Percentiles rank a stretch among this genome's conserved stretches.
phyloP scores from a whole-genome alignment of 78 protist species.

The Dictyostelium firmibasis region DNA sequence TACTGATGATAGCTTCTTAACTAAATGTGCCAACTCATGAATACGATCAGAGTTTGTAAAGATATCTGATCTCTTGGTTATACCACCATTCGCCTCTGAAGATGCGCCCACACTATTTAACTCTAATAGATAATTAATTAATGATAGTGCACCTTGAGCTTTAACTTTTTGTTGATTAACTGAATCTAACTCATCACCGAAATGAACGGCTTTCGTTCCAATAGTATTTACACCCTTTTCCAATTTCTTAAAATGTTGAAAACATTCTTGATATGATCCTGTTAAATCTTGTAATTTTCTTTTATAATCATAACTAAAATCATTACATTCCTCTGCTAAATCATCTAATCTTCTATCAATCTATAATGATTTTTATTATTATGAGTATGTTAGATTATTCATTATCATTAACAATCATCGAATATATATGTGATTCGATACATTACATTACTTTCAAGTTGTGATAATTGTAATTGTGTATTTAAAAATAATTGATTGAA shows the following conservation, averaged over 20 bases:
- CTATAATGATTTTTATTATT: too few relatives aligned
- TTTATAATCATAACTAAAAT: slow-evolving; percentile 28
- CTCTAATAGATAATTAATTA: slow-evolving; percentile 61
- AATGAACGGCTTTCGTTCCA: slow-evolving; percentile 70
- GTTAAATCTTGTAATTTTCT: slow-evolving; percentile 9
- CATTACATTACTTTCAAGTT: slow-evolving; percentile 35
- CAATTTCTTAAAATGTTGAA: slow-evolving; percentile 51
- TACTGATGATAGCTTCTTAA: slow-evolving; percentile 48
- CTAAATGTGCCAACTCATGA: slow-evolving; percentile 61
- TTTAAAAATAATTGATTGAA: slow-evolving; percentile 47
- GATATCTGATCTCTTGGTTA: slow-evolving; percentile 40
- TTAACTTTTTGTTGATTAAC: slow-evolving; percentile 58
- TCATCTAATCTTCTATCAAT: slow-evolving; percentile 34
- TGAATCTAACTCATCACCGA: slow-evolving; percentile 71
- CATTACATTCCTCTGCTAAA: slow-evolving; percentile 51
- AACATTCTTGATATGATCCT: slow-evolving; percentile 42
- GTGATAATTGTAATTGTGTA: slow-evolving; percentile 50
- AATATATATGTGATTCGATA: too few relatives aligned
- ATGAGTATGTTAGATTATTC: too few relatives aligned
- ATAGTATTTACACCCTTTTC: slow-evolving; percentile 70
- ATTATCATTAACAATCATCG: too few relatives aligned
- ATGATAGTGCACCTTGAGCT: slow-evolving; percentile 63
- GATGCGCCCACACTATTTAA: background rate
- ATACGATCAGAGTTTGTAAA: slow-evolving; percentile 60
- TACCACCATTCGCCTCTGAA: background rate